Base-by-base conservation (phyloP, 2,329 filamentous ascomycete genomes). In the Epichloe brachyelytri region DNA sequence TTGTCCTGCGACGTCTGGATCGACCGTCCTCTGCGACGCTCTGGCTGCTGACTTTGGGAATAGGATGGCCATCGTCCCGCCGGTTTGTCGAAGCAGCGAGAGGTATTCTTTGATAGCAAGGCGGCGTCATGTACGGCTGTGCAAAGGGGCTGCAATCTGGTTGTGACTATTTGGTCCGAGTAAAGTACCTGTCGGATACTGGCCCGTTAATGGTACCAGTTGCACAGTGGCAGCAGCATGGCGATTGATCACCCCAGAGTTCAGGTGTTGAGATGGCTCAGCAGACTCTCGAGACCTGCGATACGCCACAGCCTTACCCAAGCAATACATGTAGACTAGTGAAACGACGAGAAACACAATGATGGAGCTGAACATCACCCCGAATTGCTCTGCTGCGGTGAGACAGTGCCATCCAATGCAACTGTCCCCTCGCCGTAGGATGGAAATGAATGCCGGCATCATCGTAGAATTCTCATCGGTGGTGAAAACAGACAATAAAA, bases 321-420 rank as follows among this genome's bases (percentile, higher is more conserved):
- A 50, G 41, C 62, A 68, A 59, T 65, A 72, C 59, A 67, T 62
- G 38, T 64, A 64, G 4, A 62, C 48, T 12, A 69, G 39, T 0
- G 59, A 53, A 3, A 71, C 40, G 10, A 64, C 51, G 12, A 64
- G 52, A 4, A 56, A 55, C 2, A 62, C 56, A 6, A 68, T 51
- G 7, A 66, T 51, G 14, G 63, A 57, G 52, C 65, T 67, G 52
- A 69, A 63, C 15, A 73, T 64, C 33, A 72, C 63, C 2, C 71
- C 71, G 20, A 64, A 65, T 36, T 70, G 61, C 43, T 70, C 61
- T 0, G 63, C 55, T 10, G 55, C 44, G 30, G 58, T 68, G n/a
- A 73, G 59, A 52, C 71, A 74, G 41, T 59, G 52, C 68, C 69
- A 74, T 11, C 67, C 63, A 3, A 56, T 53, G 53, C 65, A 71